phyloP scores from a whole-genome alignment of 495 filamentous ascomycete genomes.

The Penicillium nucicola region DNA sequence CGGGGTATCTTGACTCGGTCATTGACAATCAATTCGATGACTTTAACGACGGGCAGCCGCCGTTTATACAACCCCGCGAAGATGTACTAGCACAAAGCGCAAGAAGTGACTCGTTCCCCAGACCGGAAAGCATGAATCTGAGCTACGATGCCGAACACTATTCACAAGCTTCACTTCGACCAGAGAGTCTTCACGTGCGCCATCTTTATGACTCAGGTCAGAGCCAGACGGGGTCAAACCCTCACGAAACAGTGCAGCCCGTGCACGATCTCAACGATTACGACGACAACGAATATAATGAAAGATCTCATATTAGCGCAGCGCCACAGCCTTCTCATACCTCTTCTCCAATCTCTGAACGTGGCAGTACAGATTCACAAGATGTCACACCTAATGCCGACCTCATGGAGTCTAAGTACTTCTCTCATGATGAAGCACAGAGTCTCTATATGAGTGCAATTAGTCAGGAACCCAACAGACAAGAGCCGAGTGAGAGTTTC shows the following conservation, averaged over 20 bases:
- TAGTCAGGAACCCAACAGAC: slow-evolving; percentile 52
- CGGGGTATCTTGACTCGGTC: slow-evolving; percentile 48
- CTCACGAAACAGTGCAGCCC: background rate
- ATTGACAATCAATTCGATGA: slow-evolving; percentile 46
- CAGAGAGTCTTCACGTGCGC: background rate
- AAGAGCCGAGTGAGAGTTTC: slow-evolving; percentile 31
- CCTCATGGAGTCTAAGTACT: slow-evolving; percentile 71
- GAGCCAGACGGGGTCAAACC: slow-evolving; percentile 2
- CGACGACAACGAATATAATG: background rate
- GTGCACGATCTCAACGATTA: background rate
- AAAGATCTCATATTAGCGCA: background rate
- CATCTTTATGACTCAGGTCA: background rate
- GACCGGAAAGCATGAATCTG: background rate
- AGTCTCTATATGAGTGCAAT: slow-evolving; percentile 93
- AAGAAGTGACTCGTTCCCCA: background rate
- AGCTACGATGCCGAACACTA: background rate
- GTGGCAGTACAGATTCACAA: slow-evolving; percentile 20
- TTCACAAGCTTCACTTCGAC: background rate
- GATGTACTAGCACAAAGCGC: slow-evolving; percentile 1
- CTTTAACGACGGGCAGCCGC: slow-evolving; percentile 29
- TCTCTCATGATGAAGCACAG: slow-evolving; percentile 86
- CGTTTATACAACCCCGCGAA: slow-evolving; percentile 4
- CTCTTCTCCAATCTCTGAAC: slow-evolving; percentile 20
- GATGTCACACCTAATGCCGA: slow-evolving; percentile 39
- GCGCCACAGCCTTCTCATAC: slow-evolving; percentile 7